phyloP scores from a whole-genome alignment of 257 asterid species.

The Solanum bulbocastanum region DNA sequence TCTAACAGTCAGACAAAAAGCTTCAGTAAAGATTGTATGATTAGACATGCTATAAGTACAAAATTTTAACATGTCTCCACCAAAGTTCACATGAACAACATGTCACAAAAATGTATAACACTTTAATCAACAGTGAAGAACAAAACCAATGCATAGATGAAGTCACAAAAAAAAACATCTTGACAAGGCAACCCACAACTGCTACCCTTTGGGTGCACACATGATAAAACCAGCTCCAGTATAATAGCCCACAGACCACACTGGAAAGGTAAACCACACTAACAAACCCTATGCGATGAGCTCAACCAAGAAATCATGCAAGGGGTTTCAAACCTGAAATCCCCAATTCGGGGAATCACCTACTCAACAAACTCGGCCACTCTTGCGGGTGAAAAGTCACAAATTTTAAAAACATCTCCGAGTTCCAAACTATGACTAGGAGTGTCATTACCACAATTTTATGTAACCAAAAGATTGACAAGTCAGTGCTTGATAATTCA shows the following conservation, averaged over 20 bases:
- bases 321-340: not conserved
- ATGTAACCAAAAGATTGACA: not conserved
- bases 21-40: not conserved
- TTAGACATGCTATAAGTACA: not conserved
- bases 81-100: not conserved
- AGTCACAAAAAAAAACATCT: not conserved
- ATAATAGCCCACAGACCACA: not conserved
- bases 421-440: not conserved
- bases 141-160: not conserved
- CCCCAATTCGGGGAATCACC: not conserved
- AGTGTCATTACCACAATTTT: not conserved
- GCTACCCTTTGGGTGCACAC: not conserved
- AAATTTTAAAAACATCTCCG: not conserved
- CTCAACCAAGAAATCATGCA: not conserved
- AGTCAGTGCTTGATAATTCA: not conserved
- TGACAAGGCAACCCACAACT: not conserved
- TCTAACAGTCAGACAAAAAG: conserved; percentile 33
- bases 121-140: not conserved
- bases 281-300: not conserved
- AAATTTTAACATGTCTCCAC: not conserved
- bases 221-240: not conserved
- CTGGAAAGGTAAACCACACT: not conserved
- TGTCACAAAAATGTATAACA: not conserved
- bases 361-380: not conserved
- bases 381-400: not conserved